A percentile compares a stretch with the other conserved stretches of the same genome.
Evolutionary conservation across 805 yeast genomes (phyloP).

Genomic region (Starmerella cellae): DNA sequence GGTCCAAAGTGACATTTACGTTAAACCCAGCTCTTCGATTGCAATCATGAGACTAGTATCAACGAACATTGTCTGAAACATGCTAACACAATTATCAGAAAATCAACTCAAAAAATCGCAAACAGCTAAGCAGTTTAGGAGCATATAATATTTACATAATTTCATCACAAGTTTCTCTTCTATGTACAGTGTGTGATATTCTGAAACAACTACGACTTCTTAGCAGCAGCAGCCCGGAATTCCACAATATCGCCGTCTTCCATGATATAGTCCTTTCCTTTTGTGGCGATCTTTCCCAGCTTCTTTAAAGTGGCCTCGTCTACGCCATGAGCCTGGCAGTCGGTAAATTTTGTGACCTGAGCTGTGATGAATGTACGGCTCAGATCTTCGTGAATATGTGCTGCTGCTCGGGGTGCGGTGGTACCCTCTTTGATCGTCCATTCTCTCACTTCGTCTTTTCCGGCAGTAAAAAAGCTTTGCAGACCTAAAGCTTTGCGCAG

Average conservation of each 20-base stretch:
- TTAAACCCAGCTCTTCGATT: slow-evolving; percentile 30
- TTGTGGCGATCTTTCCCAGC: slow-evolving; percentile 46
- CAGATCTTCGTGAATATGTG: slow-evolving; percentile 74
- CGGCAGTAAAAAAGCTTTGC: slow-evolving; percentile 80
- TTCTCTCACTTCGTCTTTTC: slow-evolving; percentile 63
- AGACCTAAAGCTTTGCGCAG: slow-evolving; percentile 59
- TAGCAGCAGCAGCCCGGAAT: slow-evolving; percentile 38
- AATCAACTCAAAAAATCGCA: not conserved
- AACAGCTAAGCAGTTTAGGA: not conserved
- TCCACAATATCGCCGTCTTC: slow-evolving; percentile 75
- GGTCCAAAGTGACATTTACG: slow-evolving; percentile 16
- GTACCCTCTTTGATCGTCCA: slow-evolving; percentile 74
- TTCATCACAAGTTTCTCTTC: not conserved
- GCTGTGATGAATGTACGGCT: slow-evolving; percentile 72
- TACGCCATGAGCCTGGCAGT: slow-evolving; percentile 35
- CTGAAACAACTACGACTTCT: slow-evolving; percentile 1
- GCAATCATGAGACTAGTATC: slow-evolving; percentile 23
- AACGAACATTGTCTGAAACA: slow-evolving; percentile 20
- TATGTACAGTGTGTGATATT: too few species aligned
- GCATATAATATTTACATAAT: not conserved
- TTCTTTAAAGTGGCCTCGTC: slow-evolving; percentile 44
- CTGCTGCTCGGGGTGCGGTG: slow-evolving; percentile 81
- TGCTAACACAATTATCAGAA: slow-evolving; percentile 17
- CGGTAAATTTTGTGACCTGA: slow-evolving; percentile 55
- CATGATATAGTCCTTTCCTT: slow-evolving; percentile 66